These are phyloP conservation scores for Talaromyces sp. DNA, from an alignment of 2,329 filamentous ascomycete genomes.

Conservation along the genomic window DNA sequence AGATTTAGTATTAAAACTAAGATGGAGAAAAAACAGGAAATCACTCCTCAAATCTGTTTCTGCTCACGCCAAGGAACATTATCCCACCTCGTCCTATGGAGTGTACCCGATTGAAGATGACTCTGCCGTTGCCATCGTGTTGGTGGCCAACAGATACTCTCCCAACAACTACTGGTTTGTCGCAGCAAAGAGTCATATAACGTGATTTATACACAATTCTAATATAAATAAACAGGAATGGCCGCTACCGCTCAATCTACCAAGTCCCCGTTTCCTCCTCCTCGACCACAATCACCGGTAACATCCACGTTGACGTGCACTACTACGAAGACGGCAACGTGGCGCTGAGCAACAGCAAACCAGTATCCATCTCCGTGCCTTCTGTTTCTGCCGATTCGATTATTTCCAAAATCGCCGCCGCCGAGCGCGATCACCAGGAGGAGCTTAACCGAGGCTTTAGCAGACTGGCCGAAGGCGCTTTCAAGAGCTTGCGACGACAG, in stretches of 20 bases:
- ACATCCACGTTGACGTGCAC: constrained; percentile 90
- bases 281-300: constrained; percentile 62
- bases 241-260: constrained; percentile 90
- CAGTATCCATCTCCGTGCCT: constrained; percentile 58
- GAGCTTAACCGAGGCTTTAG: constrained; percentile 89
- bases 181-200: not conserved
- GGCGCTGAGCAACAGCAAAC: constrained; percentile 82
- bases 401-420: constrained; percentile 68
- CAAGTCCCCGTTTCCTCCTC: constrained; percentile 64
- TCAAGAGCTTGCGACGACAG: constrained; percentile 88
- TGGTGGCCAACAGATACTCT: constrained; percentile 95
- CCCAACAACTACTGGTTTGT: constrained; percentile 92
- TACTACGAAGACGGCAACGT: constrained; percentile 99
- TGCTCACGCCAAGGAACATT: constrained; percentile 81
- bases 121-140: constrained; percentile 69
- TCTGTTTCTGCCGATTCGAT: constrained; percentile 65
- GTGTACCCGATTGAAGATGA: constrained; percentile 77
- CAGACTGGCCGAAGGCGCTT: constrained; percentile 84
- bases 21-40: constrained; percentile 52
- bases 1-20: not conserved
- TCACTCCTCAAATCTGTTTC: constrained; percentile 74
- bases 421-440: constrained; percentile 92
- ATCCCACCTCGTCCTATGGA: constrained; percentile 72
- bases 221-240: constrained; percentile 61
- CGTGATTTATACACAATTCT: not conserved